These are phyloP conservation scores for Marvania coccoides DNA, from an alignment of 139 green algal genomes.

Conservation along the genomic window DNA sequence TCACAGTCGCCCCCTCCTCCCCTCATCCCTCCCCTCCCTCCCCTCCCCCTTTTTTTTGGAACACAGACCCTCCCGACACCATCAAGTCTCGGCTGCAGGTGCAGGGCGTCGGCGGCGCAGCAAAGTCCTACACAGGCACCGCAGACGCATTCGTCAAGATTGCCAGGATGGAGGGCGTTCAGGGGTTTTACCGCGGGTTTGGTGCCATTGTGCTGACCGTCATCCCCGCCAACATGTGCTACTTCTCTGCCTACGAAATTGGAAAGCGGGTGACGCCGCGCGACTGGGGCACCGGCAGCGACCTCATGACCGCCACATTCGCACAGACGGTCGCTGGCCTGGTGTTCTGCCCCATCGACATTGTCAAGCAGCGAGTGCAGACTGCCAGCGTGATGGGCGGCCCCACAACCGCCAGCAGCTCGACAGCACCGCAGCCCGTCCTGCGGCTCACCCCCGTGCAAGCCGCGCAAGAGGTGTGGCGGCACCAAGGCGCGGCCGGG, in stretches of 20 bases:
- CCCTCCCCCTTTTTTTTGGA: too few species aligned
- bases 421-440: too few species aligned
- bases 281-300: slow-evolving; percentile 31
- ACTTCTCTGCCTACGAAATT: slow-evolving; percentile 66
- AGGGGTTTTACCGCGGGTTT: slow-evolving; percentile 67
- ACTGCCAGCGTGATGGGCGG: slow-evolving; percentile 14
- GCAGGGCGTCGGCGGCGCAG: slow-evolving; percentile 18
- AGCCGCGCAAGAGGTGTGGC: slow-evolving; percentile 15
- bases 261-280: slow-evolving; percentile 28
- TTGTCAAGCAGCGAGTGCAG: slow-evolving; percentile 87
- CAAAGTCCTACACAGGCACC: not conserved
- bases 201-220: slow-evolving; percentile 45
- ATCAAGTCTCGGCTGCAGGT: slow-evolving; percentile 68
- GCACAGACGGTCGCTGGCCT: slow-evolving; percentile 69
- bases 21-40: too few species aligned
- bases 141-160: slow-evolving; percentile 24
- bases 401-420: not conserved
- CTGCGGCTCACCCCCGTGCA: not conserved
- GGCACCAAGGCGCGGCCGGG: slow-evolving; percentile 5
- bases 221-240: slow-evolving; percentile 62
- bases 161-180: slow-evolving; percentile 31
- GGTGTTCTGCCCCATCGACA: slow-evolving; percentile 83
- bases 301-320: slow-evolving; percentile 53
- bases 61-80: slow-evolving; percentile 63
- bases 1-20: not conserved